Evolutionary conservation across 768 basidiomycete species (phyloP).

Genomic region (Suillus plorans): DNA sequence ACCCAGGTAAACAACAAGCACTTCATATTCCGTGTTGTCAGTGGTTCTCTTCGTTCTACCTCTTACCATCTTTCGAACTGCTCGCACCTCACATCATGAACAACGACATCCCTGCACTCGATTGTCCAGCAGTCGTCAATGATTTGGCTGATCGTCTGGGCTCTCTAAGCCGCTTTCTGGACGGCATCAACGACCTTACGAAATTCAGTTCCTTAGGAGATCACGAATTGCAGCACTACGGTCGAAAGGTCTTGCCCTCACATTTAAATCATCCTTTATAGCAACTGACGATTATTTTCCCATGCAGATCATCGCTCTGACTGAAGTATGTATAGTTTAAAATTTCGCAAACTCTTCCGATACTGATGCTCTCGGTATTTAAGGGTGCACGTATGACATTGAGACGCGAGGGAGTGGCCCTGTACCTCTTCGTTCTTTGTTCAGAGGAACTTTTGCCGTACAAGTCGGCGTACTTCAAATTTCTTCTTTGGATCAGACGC

Average conservation of each 20-base stretch:
- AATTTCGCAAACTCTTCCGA: neutral
- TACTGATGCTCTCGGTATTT: neutral
- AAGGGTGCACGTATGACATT: slow-evolving; percentile 52
- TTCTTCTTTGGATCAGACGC: slow-evolving; percentile 42
- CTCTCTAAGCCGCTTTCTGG: slow-evolving; percentile 29
- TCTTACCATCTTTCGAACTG: slow-evolving; percentile 1
- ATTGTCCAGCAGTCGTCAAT: slow-evolving; percentile 26
- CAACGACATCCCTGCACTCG: slow-evolving; percentile 13
- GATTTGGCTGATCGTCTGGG: slow-evolving; percentile 28
- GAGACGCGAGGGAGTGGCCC: slow-evolving; percentile 37
- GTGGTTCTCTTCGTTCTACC: slow-evolving; percentile 10
- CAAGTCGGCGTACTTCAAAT: slow-evolving; percentile 50
- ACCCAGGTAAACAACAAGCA: slow-evolving; percentile 4
- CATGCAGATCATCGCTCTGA: slow-evolving; percentile 45
- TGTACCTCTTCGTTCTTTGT: slow-evolving; percentile 49
- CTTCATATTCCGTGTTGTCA: slow-evolving; percentile 18
- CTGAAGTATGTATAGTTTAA: slow-evolving; percentile 43
- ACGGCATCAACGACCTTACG: slow-evolving; percentile 26
- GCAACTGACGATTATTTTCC: slow-evolving; percentile 2
- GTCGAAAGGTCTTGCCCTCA: slow-evolving; percentile 22
- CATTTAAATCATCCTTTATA: slow-evolving; percentile 5
- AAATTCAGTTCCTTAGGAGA: slow-evolving; percentile 16
- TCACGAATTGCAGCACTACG: slow-evolving; percentile 22
- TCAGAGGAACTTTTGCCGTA: slow-evolving; percentile 35
- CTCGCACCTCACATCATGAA: slow-evolving; percentile 1